Conservation (phyloP, 805 yeast species). For the Ogataea paraovalis region DNA sequence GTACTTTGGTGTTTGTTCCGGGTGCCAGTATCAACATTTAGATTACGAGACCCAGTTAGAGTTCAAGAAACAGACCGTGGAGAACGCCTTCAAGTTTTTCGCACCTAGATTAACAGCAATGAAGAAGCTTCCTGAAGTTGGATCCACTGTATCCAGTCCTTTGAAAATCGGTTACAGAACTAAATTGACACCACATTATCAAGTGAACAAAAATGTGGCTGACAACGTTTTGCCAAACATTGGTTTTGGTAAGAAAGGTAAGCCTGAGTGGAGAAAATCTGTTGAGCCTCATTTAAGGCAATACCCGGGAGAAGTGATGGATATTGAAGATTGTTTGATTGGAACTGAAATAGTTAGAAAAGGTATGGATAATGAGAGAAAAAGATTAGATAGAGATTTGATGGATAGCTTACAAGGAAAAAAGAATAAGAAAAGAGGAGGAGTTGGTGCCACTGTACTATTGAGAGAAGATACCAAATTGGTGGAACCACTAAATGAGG, state of each 20-base stretch:
- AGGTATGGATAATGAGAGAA: constrained; percentile 71
- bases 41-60: constrained; percentile 68
- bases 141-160: constrained; percentile 58
- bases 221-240: constrained; percentile 50
- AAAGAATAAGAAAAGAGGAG: constrained; percentile 25
- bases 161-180: constrained; percentile 76
- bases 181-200: constrained; percentile 93
- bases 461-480: constrained; percentile 70
- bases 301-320: constrained; percentile 67
- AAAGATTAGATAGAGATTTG: constrained; percentile 40
- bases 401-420: constrained; percentile 18
- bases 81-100: constrained; percentile 75
- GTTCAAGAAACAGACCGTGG: constrained; percentile 70
- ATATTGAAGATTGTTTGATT: constrained; percentile 90
- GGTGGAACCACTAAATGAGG: constrained; percentile 29
- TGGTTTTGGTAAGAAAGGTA: constrained; percentile 87
- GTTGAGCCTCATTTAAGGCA: constrained; percentile 24
- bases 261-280: constrained; percentile 61
- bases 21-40: constrained; percentile 88
- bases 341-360: constrained; percentile 77
- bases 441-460: constrained; percentile 79
- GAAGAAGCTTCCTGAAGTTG: constrained; percentile 54
- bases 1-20: constrained; percentile 91
- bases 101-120: constrained; percentile 50
- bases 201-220: constrained; percentile 50